Percentiles rank a stretch among this genome's conserved stretches.
Evolutionary conservation across 495 filamentous ascomycete species (phyloP).

Genomic region (Emericellopsis terricola): DNA sequence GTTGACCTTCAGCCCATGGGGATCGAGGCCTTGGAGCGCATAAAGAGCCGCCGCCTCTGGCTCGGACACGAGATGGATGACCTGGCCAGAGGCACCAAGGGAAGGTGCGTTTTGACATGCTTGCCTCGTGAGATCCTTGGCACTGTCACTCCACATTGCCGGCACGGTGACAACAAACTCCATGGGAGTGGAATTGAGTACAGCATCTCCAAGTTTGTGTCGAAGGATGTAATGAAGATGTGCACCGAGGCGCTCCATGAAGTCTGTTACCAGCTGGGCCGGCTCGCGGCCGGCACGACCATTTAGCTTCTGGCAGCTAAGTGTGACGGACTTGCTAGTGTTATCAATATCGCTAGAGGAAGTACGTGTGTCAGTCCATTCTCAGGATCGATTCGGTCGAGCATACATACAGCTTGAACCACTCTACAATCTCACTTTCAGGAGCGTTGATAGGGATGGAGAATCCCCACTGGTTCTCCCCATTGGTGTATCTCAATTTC

Average conservation of each 20-base stretch:
- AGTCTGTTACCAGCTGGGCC: conserved; percentile 22
- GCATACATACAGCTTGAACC: conserved; percentile 34
- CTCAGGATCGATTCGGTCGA: conserved; percentile 4
- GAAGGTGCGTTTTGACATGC: conserved; percentile 25
- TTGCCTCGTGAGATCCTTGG: conserved; percentile 25
- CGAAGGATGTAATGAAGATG: conserved; percentile 21
- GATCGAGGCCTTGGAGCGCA: conserved; percentile 25
- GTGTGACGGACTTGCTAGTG: conserved; percentile 11
- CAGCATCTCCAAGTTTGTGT: conserved; percentile 16
- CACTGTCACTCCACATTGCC: conserved; percentile 35
- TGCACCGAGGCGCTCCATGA: conserved; percentile 21
- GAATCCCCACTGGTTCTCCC: conserved; percentile 30
- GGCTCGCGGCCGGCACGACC: conserved; percentile 11
- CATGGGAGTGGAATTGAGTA: conserved; percentile 19
- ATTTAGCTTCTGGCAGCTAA: too few relatives aligned
- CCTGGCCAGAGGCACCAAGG: conserved; percentile 12
- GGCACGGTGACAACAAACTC: conserved; percentile 36
- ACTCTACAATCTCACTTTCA: conserved; percentile 21
- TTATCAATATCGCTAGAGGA: conserved; percentile 9
- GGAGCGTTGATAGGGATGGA: conserved; percentile 21
- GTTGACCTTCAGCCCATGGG: conserved; percentile 20
- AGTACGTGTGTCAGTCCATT: background rate
- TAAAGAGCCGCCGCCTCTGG: conserved; percentile 42
- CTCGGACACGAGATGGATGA: conserved; percentile 30
- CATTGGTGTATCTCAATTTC: conserved; percentile 18